Percentiles rank a stretch among this genome's conserved stretches.
These are phyloP conservation scores for Aspergillus japonicus DNA, from an alignment of 2,329 filamentous ascomycete genomes.

Conservation along the genomic window DNA sequence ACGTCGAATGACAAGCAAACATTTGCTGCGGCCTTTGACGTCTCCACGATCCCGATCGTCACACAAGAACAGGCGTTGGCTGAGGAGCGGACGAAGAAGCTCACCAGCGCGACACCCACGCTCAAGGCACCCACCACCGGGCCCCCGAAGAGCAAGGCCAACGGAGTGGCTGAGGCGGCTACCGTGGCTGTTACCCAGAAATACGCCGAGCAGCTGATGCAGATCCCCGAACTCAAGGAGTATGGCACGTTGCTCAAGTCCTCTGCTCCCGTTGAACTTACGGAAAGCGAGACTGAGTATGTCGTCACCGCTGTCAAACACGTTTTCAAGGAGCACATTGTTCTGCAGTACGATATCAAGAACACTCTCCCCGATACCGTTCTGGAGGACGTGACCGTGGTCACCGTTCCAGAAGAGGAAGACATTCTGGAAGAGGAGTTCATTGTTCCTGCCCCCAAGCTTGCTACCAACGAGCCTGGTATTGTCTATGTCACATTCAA, in stretches of 20 bases:
- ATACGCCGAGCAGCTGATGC: constrained; percentile 81
- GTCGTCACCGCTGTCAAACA: constrained; percentile 93
- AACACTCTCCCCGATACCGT: constrained; percentile 92
- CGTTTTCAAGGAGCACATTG: constrained; percentile 94
- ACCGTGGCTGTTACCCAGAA: constrained; percentile 80
- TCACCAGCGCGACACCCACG: constrained; percentile 85
- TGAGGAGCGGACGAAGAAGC: constrained; percentile 95
- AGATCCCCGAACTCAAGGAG: constrained; percentile 85
- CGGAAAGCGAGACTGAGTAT: constrained; percentile 96
- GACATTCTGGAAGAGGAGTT: constrained; percentile 80
- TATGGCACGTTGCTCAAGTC: constrained; percentile 93
- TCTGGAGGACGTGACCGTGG: constrained; percentile 82
- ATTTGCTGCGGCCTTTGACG: constrained; percentile 84
- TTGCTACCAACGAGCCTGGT: constrained; percentile 81
- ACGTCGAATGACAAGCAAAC: constrained; percentile 85
- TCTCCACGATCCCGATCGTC: constrained; percentile 86
- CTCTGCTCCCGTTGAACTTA: constrained; percentile 79
- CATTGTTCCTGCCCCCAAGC: constrained; percentile 81
- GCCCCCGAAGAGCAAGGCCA: constrained; percentile 67
- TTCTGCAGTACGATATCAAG: constrained; percentile 95
- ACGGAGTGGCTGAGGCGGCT: constrained; percentile 70
- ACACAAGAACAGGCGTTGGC: constrained; percentile 94
- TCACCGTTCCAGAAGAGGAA: constrained; percentile 75
- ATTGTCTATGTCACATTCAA: constrained; percentile 95
- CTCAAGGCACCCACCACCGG: constrained; percentile 88